A percentile compares a stretch with the other conserved stretches of the same genome.
phyloP scores from a whole-genome alignment of 225 moss, liverwort and hornwort species.

The Ulota crispa region DNA sequence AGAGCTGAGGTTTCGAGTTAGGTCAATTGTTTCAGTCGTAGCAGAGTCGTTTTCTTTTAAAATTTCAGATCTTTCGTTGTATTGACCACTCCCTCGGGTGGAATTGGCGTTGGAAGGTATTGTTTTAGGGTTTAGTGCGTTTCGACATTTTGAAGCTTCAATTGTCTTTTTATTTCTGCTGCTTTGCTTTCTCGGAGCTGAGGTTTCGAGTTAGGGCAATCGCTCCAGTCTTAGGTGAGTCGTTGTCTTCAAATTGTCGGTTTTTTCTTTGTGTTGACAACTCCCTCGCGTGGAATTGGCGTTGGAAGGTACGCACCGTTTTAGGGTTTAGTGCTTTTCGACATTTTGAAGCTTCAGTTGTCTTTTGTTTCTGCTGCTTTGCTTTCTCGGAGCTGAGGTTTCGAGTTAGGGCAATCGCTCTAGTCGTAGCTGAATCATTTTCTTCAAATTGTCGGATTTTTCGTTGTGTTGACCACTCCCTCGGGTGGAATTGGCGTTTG shows the following conservation, averaged over 20 bases:
- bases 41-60: not conserved
- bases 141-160: not conserved
- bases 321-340: too few relatives aligned
- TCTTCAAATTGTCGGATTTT: too few relatives aligned
- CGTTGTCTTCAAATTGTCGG: not conserved
- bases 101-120: slow-evolving; percentile 16
- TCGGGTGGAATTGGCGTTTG: not conserved
- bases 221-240: not conserved
- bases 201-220: not conserved
- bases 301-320: too few relatives aligned
- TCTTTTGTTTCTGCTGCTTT: too few relatives aligned
- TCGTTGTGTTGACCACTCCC: not conserved
- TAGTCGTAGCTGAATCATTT: too few relatives aligned
- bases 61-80: not conserved
- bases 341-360: too few relatives aligned
- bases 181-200: not conserved
- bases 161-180: not conserved
- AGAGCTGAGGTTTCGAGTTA: too few relatives aligned
- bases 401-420: too few relatives aligned
- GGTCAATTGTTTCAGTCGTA: not conserved
- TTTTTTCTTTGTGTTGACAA: not conserved
- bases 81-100: not conserved
- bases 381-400: too few relatives aligned
- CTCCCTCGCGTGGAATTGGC: not conserved
- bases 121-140: slow-evolving; percentile 34